phyloP scores from a whole-genome alignment of 257 asterid species.

The Nicotiana obtusifolia region DNA sequence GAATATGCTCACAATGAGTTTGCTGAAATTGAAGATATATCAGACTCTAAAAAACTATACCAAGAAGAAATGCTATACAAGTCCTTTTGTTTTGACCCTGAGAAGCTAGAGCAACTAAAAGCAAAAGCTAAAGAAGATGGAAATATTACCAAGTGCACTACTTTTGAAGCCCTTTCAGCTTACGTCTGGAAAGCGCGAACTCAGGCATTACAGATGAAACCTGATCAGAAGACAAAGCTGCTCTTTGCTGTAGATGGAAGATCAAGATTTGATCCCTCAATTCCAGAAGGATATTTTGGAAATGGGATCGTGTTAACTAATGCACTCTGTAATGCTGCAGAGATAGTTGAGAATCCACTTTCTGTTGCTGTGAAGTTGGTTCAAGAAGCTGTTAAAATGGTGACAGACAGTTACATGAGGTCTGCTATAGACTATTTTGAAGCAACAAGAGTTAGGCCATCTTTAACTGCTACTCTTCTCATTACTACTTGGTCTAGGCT shows the following conservation, averaged over 20 bases:
- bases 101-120: slow-evolving; percentile 54
- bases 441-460: slow-evolving; percentile 69
- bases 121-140: slow-evolving; percentile 46
- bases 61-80: slow-evolving; percentile 58
- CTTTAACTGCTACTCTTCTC: slow-evolving; percentile 65
- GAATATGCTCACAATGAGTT: slow-evolving; percentile 78
- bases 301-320: slow-evolving; percentile 75
- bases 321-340: slow-evolving; percentile 58
- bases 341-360: slow-evolving; percentile 43
- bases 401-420: slow-evolving; percentile 63
- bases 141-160: slow-evolving; percentile 48
- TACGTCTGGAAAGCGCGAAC: slow-evolving; percentile 73
- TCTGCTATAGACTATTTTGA: slow-evolving; percentile 80
- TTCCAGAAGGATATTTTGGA: slow-evolving; percentile 72
- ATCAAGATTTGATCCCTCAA: slow-evolving; percentile 56
- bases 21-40: slow-evolving; percentile 59
- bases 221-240: slow-evolving; percentile 72
- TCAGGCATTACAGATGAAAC: slow-evolving; percentile 54
- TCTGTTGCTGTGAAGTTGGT: slow-evolving; percentile 51
- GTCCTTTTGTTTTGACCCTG: slow-evolving; percentile 62
- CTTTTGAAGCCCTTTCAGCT: slow-evolving; percentile 82
- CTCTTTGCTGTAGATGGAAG: slow-evolving; percentile 88
- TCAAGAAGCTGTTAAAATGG: slow-evolving; percentile 65
- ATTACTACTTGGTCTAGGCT: slow-evolving; percentile 84
- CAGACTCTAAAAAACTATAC: slow-evolving; percentile 51